Conservation (phyloP, 140 eudicot genomes). For the Anethum foeniculum region DNA sequence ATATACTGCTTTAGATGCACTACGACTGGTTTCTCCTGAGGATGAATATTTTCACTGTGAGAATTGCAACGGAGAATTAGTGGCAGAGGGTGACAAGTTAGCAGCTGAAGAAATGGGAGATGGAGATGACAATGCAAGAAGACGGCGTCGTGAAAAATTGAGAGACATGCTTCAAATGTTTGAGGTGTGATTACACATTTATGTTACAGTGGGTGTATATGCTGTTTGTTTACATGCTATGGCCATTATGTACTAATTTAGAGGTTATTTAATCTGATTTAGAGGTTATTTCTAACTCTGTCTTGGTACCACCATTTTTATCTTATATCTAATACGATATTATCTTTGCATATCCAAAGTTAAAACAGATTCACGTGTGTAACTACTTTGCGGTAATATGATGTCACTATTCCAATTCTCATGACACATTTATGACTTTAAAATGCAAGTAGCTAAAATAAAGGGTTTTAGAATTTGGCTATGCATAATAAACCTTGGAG, state of each 20-base stretch:
- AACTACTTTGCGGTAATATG: not conserved
- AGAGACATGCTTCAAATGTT: slow-evolving; percentile 68
- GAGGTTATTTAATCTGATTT: not conserved
- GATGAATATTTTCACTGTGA: slow-evolving; percentile 88
- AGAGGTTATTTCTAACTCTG: too few species aligned
- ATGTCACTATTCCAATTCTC: not conserved
- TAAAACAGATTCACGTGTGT: not conserved
- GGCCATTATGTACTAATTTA: not conserved
- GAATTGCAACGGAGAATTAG: slow-evolving; percentile 79
- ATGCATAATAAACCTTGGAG: not conserved
- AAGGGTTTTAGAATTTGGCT: not conserved
- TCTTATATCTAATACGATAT: not conserved
- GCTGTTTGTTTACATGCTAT: not conserved
- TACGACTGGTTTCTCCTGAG: slow-evolving; percentile 52
- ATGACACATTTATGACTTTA: not conserved
- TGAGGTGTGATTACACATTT: slow-evolving; percentile 38
- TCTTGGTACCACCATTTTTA: not conserved
- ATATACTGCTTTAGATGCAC: slow-evolving; percentile 94
- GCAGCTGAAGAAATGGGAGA: slow-evolving; percentile 83
- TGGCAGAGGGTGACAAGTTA: slow-evolving; percentile 84
- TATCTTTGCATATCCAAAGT: not conserved
- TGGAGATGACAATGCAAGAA: slow-evolving; percentile 89
- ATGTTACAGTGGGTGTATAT: not conserved
- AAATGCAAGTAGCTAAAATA: not conserved
- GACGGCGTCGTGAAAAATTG: slow-evolving; percentile 63